Evolutionary conservation across 2,329 filamentous ascomycete species (phyloP).

Genomic region (Conoideocrella luteorostrata): DNA sequence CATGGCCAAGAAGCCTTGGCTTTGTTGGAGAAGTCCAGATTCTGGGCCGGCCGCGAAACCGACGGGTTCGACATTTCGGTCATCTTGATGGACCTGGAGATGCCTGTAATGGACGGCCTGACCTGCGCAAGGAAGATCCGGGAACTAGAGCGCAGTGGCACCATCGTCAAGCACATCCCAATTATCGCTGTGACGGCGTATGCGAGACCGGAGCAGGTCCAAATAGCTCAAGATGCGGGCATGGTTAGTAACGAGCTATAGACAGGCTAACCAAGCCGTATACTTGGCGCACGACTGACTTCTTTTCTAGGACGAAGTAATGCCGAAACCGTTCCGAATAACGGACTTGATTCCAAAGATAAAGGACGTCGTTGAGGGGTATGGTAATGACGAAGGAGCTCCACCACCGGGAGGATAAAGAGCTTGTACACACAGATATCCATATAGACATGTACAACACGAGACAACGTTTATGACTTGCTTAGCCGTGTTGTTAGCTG

Average conservation of each 20-base stretch:
- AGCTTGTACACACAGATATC: no score
- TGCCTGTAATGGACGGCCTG: constrained; percentile 77
- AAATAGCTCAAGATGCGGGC: constrained; percentile 61
- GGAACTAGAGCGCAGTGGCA: constrained; percentile 55
- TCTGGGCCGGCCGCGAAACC: constrained; percentile 43
- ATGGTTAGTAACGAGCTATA: constrained; percentile 50
- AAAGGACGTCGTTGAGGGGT: constrained; percentile 6
- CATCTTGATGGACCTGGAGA: constrained; percentile 74
- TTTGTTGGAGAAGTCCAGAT: constrained; percentile 46
- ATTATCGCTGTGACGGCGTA: constrained; percentile 81
- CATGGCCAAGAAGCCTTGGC: constrained; percentile 57
- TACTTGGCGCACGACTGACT: no score
- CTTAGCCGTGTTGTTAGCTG: no score
- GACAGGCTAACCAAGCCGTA: background rate
- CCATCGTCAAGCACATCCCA: constrained; percentile 58
- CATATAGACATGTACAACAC: no score
- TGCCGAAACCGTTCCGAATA: constrained; percentile 10
- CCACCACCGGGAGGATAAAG: background rate
- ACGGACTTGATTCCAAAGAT: constrained; percentile 9
- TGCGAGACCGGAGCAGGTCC: constrained; percentile 65
- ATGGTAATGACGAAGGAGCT: background rate
- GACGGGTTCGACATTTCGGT: constrained; percentile 50
- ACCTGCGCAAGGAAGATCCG: constrained; percentile 67
- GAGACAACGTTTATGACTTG: no score
- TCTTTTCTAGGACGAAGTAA: constrained; percentile 6